These are phyloP conservation scores for Ilex paraguariensis DNA, from an alignment of 305 asterid genomes.

Conservation along the genomic window DNA sequence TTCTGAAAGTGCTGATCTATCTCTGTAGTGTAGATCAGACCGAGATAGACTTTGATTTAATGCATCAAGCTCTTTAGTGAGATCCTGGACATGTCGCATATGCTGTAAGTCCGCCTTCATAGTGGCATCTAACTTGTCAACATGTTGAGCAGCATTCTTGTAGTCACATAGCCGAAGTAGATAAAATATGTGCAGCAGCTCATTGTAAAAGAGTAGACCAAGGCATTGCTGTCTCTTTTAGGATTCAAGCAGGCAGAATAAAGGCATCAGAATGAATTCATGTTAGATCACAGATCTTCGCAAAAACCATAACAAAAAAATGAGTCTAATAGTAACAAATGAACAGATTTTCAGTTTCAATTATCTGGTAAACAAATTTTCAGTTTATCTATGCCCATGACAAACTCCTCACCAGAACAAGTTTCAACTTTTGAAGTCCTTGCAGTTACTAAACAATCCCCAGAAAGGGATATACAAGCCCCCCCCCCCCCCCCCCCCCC, in stretches of 20 bases:
- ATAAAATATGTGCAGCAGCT: slow-evolving; percentile 93
- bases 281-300: slow-evolving; percentile 13
- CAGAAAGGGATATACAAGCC: no score
- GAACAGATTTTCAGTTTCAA: neutral
- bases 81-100: slow-evolving; percentile 57
- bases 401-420: no score
- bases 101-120: slow-evolving; percentile 82
- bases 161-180: slow-evolving; percentile 90
- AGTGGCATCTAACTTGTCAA: slow-evolving; percentile 79
- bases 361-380: no score
- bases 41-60: slow-evolving; percentile 58
- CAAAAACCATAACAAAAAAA: slow-evolving; percentile 6
- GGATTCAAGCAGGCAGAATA: slow-evolving; percentile 18
- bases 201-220: slow-evolving; percentile 74
- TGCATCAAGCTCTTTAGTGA: slow-evolving; percentile 60
- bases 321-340: slow-evolving; percentile 7
- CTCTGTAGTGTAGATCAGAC: slow-evolving; percentile 56
- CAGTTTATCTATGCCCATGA: no score
- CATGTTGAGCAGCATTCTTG: slow-evolving; percentile 81
- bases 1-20: slow-evolving; percentile 65
- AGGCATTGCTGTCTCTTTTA: slow-evolving; percentile 73
- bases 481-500: no score
- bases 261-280: slow-evolving; percentile 21
- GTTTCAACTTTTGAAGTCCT: no score
- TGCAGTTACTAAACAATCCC: no score